These are phyloP conservation scores for Sporothrix euskadiensis DNA, from an alignment of 2,329 filamentous ascomycete species.

Conservation along the genomic window DNA sequence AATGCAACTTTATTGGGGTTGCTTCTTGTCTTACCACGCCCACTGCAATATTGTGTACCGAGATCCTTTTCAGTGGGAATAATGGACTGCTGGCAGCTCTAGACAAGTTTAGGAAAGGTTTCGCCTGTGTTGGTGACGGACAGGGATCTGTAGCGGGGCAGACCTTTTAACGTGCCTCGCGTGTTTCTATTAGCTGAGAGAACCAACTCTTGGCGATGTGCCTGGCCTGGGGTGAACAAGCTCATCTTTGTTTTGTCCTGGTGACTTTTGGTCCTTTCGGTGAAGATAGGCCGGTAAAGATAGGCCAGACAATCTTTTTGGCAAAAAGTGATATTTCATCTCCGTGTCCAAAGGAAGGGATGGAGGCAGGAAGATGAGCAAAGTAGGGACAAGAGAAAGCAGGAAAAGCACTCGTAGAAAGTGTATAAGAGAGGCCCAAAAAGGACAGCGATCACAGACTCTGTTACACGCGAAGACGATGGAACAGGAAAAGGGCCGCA, in stretches of 20 bases:
- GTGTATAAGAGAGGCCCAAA: not conserved
- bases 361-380: not conserved
- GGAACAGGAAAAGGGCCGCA: not conserved
- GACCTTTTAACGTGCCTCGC: too few relatives aligned
- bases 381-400: not conserved
- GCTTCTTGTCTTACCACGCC: not conserved
- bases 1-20: not conserved
- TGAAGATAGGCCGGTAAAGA: not conserved
- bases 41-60: not conserved
- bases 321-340: too few relatives aligned
- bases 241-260: not conserved
- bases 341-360: not conserved
- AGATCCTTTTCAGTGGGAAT: not conserved
- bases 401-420: not conserved
- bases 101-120: not conserved
- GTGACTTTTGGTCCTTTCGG: not conserved
- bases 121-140: not conserved
- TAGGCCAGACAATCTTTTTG: not conserved
- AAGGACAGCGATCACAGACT: not conserved
- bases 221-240: not conserved
- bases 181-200: not conserved
- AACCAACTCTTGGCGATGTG: not conserved
- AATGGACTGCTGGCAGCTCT: not conserved
- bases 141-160: not conserved
- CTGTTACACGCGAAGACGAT: not conserved